Percentiles rank a stretch among this genome's conserved stretches.
Evolutionary conservation across 179 eudicot species (phyloP).

Genomic region (Spinacia oleracea): DNA sequence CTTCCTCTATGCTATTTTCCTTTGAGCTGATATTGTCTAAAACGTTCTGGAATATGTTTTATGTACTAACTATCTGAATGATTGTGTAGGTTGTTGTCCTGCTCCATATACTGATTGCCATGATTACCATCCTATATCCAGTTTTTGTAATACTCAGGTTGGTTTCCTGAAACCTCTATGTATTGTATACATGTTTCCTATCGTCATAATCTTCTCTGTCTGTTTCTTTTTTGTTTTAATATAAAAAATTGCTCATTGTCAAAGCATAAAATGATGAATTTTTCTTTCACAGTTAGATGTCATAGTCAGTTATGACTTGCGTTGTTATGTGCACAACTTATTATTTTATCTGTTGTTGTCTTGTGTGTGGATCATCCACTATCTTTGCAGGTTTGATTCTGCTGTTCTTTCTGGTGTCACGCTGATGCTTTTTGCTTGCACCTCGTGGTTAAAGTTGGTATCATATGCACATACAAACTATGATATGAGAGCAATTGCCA

Average conservation of each 20-base stretch:
- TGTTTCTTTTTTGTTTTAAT: not conserved
- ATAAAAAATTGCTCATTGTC: not conserved
- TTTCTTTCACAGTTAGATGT: not conserved
- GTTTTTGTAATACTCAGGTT: constrained; percentile 90
- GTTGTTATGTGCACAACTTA: not conserved
- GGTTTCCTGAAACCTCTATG: constrained; percentile 25
- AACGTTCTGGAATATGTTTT: constrained; percentile 5
- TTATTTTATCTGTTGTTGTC: not conserved
- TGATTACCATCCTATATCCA: constrained; percentile 68
- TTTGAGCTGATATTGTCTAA: constrained; percentile 3
- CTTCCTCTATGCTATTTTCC: not conserved
- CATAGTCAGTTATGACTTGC: not conserved
- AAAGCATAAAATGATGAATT: not conserved
- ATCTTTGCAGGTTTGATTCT: constrained; percentile 79
- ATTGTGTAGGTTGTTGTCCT: constrained; percentile 63
- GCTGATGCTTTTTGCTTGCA: constrained; percentile 83
- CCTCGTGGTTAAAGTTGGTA: constrained; percentile 89
- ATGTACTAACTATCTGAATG: constrained; percentile 9
- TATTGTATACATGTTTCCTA: not conserved
- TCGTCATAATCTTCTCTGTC: not conserved
- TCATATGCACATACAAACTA: constrained; percentile 93
- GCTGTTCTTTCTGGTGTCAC: constrained; percentile 81
- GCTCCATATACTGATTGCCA: constrained; percentile 65
- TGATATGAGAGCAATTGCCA: constrained; percentile 75
- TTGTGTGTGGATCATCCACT: not conserved